These are phyloP conservation scores for Mallotus nudiflorus DNA, from an alignment of 345 rosid genomes.

Conservation along the genomic window DNA sequence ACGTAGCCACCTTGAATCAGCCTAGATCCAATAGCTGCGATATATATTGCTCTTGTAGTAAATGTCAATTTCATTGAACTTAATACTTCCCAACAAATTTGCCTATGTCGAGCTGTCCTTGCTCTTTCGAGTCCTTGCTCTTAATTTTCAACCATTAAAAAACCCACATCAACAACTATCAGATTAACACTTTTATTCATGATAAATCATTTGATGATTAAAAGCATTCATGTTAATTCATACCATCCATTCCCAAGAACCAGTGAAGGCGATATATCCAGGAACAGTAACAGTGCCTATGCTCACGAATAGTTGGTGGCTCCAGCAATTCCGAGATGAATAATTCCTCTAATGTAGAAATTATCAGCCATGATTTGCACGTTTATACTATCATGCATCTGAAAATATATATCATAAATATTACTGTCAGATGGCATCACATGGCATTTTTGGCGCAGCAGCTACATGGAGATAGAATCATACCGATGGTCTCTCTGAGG, in stretches of 20 bases:
- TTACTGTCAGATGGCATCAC: too few species aligned
- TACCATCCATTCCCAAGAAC: background rate
- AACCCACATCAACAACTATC: too few species aligned
- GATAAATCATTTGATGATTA: too few species aligned
- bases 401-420: background rate
- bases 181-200: too few species aligned
- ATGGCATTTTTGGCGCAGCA: background rate
- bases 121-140: too few species aligned
- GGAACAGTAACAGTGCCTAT: constrained; percentile 7
- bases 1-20: background rate
- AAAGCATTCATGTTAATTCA: too few species aligned
- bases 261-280: background rate
- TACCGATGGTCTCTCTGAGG: background rate
- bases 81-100: background rate
- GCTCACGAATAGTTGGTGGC: background rate
- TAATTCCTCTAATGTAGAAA: background rate
- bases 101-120: background rate
- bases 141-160: too few species aligned
- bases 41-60: background rate
- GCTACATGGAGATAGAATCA: background rate
- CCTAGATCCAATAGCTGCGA: background rate
- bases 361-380: background rate
- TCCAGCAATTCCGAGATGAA: background rate
- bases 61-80: background rate
- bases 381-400: background rate